phyloP scores from a whole-genome alignment of 768 basidiomycete genomes.

The Gelatoporia subvermispora region DNA sequence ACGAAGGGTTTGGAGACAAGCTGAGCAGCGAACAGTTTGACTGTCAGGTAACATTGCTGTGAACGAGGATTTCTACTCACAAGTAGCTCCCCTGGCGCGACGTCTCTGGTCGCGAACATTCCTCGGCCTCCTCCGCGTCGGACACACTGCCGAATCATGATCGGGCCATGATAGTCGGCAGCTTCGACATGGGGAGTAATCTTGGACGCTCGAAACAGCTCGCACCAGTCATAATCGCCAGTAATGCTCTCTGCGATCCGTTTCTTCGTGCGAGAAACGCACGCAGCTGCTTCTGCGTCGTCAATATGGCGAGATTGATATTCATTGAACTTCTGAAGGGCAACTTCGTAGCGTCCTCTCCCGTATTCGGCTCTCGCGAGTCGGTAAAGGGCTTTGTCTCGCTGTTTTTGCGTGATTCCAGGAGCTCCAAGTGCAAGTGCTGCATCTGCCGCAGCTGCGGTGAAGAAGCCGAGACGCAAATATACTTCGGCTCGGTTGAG shows the following conservation, averaged over 20 bases:
- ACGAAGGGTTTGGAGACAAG: conserved; percentile 25
- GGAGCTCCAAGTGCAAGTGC: conserved; percentile 7
- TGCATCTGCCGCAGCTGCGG: conserved; percentile 22
- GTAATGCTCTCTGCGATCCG: conserved; percentile 17
- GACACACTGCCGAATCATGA: conserved; percentile 12
- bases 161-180: conserved; percentile 20
- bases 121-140: conserved; percentile 24
- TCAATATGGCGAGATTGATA: background rate
- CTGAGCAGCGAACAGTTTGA: background rate
- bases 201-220: conserved; percentile 14
- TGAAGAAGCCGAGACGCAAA: conserved; percentile 18
- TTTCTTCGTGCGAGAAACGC: conserved; percentile 15
- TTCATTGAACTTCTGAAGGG: conserved; percentile 9
- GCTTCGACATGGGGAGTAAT: conserved; percentile 13
- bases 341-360: conserved; percentile 11
- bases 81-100: conserved; percentile 23
- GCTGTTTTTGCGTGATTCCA: background rate
- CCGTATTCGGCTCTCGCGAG: conserved; percentile 22
- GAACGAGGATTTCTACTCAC: conserved; percentile 8
- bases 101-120: conserved; percentile 14
- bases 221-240: conserved; percentile 22
- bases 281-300: conserved; percentile 6
- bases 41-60: background rate
- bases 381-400: conserved; percentile 22
- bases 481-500: conserved; percentile 26